Conservation (phyloP, 345 rosid genomes). For the Rhizophora mangle region DNA sequence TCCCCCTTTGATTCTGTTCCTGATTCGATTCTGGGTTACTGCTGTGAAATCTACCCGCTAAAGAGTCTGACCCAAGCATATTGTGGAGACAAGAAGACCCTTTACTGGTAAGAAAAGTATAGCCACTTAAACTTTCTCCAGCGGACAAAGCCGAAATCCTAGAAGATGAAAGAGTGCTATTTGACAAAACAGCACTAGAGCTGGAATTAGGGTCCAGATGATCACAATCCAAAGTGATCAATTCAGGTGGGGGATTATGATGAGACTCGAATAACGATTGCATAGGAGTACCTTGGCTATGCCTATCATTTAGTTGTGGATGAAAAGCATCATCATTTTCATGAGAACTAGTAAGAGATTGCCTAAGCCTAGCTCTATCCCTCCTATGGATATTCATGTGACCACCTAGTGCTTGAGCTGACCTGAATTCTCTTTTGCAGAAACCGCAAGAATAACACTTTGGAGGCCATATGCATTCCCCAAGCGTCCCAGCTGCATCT, state of each 20-base stretch:
- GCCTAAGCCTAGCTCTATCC: constrained; percentile 84
- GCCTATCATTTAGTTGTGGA: constrained; percentile 8
- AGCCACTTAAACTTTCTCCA: constrained; percentile 15
- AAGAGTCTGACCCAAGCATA: constrained; percentile 1
- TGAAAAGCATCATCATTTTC: constrained; percentile 5
- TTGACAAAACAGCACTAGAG: constrained; percentile 6
- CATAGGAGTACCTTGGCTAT: background rate
- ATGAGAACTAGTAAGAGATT: constrained; percentile 22
- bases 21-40: constrained; percentile 12
- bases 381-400: constrained; percentile 96
- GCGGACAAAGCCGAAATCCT: constrained; percentile 33
- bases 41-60: background rate
- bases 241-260: constrained; percentile 8
- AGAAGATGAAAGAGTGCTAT: constrained; percentile 19
- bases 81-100: background rate
- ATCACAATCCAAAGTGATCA: constrained; percentile 8
- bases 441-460: constrained; percentile 85
- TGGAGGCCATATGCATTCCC: constrained; percentile 85
- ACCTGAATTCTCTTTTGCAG: constrained; percentile 75
- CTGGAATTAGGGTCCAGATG: constrained; percentile 15
- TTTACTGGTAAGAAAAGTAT: constrained; percentile 9
- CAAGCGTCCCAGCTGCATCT: constrained; percentile 49
- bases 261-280: constrained; percentile 7
- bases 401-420: constrained; percentile 94
- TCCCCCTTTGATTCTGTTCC: constrained; percentile 11